Evolutionary conservation across 2,329 filamentous ascomycete genomes (phyloP), one percentile per base, ranked within the genome.

Genomic region (Neofusicoccum umdonicola): DNA sequence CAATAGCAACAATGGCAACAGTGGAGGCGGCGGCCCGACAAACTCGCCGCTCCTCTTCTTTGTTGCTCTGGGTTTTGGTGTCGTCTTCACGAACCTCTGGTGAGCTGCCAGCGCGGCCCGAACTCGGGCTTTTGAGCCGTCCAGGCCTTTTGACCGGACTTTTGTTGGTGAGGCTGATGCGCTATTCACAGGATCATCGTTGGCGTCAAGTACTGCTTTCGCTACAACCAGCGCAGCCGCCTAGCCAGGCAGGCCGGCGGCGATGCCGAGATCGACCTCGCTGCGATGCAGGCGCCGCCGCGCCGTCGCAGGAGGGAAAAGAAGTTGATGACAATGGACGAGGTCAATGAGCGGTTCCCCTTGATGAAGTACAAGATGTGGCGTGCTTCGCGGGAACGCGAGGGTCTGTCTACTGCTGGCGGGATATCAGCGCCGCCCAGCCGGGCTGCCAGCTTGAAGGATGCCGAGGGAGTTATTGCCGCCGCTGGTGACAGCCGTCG

Each of bases 11-110:
- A 75, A 76, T 27, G 65, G 66, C 34, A 75, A 76, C 31, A 66
- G 66, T 19, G 72, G 73, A 63, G 73, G 74, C 52, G 76, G 75
- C 67, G 82, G 82, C 47, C 85, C 85, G 41, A 90, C 87, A 50
- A 91, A 85, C 74, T 93, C 90, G 42, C 91, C 91, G 44, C 78
- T 95, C 64, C 82, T 95, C 5, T 98, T 98, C 81, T 97, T 98
- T 76, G 93, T 98, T 64, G 94, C 95, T 15, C 83, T 99, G 35
- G 95, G 95, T 4, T 98, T 99, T 73, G 95, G 95, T 71, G 95
- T 99, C 19, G 95, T 99, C 50, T 99, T 99, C 74, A 99, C 95
- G 58, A 99, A 99, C 78, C 82, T 99, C 78, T 99, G 95, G 95
- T 98, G 85, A 82, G 90, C 78, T 61, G 56, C 9, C 39, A 41